Evolutionary conservation across 2,329 filamentous ascomycete species (phyloP).

Genomic region (Fusarium ambrosium): DNA sequence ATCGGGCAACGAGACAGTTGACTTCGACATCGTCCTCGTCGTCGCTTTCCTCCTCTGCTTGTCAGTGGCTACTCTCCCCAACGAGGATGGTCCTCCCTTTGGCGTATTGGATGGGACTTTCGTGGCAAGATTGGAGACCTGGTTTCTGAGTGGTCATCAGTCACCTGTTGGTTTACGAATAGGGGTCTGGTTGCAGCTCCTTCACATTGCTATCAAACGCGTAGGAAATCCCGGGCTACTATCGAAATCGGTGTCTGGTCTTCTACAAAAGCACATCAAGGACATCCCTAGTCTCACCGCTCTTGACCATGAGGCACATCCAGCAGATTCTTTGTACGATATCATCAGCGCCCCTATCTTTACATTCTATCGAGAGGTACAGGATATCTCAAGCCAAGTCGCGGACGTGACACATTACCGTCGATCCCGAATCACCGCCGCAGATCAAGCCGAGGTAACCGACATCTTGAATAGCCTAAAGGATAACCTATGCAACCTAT

Average conservation of each 20-base stretch:
- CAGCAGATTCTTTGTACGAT: background rate
- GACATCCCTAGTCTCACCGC: background rate
- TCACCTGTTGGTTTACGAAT: background rate
- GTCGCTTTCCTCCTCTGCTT: slow-evolving; percentile 9
- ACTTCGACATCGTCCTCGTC: slow-evolving; percentile 17
- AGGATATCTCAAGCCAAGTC: background rate
- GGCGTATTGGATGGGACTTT: slow-evolving; percentile 9
- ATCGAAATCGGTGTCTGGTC: background rate
- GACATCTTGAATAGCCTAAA: background rate
- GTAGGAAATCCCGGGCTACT: background rate
- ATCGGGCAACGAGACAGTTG: slow-evolving; percentile 1
- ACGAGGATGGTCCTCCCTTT: background rate
- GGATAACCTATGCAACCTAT: background rate
- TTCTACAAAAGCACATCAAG: background rate
- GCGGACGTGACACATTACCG: background rate
- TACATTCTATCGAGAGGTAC: background rate
- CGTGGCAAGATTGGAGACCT: background rate
- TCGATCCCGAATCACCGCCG: background rate
- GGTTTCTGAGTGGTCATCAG: background rate
- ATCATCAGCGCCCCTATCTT: background rate
- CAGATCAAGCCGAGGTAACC: background rate
- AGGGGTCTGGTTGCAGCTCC: background rate
- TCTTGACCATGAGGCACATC: background rate
- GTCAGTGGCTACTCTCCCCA: background rate
- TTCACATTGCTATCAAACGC: background rate